Conservation (phyloP, 345 rosid genomes). For the Hypericum perforatum region DNA sequence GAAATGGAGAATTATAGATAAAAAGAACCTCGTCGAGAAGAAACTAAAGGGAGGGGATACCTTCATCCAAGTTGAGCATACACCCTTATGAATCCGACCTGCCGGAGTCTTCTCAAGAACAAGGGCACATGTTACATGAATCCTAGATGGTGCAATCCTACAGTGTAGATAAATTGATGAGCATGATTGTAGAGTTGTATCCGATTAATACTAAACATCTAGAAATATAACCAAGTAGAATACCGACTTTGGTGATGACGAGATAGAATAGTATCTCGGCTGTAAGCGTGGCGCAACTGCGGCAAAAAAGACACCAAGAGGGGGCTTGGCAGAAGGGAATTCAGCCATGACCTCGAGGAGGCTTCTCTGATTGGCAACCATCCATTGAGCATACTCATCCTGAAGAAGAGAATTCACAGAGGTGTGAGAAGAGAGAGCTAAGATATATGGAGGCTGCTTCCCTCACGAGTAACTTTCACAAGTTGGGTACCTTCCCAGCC, state of each 20-base stretch:
- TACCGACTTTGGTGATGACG: conserved; percentile 86
- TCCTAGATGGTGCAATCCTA: conserved; percentile 59
- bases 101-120: conserved; percentile 76
- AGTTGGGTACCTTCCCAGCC: conserved; percentile 66
- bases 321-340: conserved; percentile 83
- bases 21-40: neutral
- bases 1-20: neutral
- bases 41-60: conserved; percentile 10
- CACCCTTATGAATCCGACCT: conserved; percentile 80
- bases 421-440: conserved; percentile 6
- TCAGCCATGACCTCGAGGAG: conserved; percentile 90
- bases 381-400: conserved; percentile 92
- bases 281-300: conserved; percentile 79
- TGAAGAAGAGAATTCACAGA: no score
- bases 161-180: conserved; percentile 9
- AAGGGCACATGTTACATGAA: conserved; percentile 90
- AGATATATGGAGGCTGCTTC: neutral
- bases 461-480: neutral
- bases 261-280: conserved; percentile 89
- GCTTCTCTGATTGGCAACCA: conserved; percentile 79
- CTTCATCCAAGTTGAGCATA: conserved; percentile 99
- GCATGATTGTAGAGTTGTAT: conserved; percentile 2
- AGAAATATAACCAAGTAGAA: neutral
- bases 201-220: conserved; percentile 12
- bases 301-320: conserved; percentile 94